phyloP scores from a whole-genome alignment of 1,284 basidiomycete genomes.

The Trametes versicolor region DNA sequence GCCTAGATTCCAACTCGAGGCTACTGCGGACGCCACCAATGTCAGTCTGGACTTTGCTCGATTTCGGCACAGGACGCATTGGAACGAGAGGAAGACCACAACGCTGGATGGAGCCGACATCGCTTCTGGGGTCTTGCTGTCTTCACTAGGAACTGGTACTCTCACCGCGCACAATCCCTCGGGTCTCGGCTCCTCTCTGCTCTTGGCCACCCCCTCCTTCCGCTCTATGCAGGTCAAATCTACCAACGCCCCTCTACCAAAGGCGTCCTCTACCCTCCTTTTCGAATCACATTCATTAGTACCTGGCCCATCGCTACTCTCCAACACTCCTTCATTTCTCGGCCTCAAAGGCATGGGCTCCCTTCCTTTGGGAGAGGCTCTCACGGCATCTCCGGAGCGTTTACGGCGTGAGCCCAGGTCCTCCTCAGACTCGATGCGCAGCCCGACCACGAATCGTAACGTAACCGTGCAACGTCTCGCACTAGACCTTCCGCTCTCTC shows the following conservation, averaged over 20 bases:
- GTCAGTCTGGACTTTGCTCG: constrained; percentile 6
- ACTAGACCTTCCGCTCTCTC: constrained; percentile 27
- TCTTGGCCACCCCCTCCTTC: constrained; percentile 7
- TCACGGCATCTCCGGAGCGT: constrained; percentile 1
- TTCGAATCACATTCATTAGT: constrained; percentile 28
- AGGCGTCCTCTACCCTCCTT: constrained; percentile 25
- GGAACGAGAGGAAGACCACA: neutral
- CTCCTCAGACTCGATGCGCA: constrained; percentile 4
- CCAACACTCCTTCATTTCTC: constrained; percentile 24
- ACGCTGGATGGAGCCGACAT: neutral
- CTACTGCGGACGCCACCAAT: neutral
- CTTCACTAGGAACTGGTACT: neutral
- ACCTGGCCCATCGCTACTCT: constrained; percentile 20
- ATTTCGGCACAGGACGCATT: neutral
- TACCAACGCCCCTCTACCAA: constrained; percentile 10
- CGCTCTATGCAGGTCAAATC: constrained; percentile 11
- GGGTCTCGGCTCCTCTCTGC: constrained; percentile 2
- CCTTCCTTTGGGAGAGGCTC: too few species aligned
- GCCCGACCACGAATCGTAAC: constrained; percentile 20
- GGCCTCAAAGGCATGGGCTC: constrained; percentile 7
- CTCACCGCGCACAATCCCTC: neutral
- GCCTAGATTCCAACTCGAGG: constrained; percentile 2
- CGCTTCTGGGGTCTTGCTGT: neutral
- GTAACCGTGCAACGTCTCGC: constrained; percentile 30
- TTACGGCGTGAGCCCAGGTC: constrained; percentile 5